Conservation (phyloP, 2,329 filamentous ascomycete species). For the Aspergillus floridensis region DNA sequence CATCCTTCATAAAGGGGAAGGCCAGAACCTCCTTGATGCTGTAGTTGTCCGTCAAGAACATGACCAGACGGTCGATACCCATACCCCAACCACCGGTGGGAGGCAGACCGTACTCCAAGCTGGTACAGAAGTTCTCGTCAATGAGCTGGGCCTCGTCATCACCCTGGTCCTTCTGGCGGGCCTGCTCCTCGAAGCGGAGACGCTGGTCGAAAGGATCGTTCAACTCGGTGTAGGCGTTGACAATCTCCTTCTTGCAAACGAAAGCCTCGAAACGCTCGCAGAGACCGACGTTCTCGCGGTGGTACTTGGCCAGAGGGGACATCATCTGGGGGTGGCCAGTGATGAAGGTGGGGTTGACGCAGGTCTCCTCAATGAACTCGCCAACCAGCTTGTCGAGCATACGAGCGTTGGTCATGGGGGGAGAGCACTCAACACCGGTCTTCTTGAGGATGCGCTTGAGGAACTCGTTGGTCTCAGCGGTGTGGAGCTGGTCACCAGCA, state of each 20-base stretch:
- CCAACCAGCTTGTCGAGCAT: conserved; percentile 95
- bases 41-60: conserved; percentile 96
- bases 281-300: conserved; percentile 75
- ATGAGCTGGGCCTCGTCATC: conserved; percentile 96
- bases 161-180: conserved; percentile 89
- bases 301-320: conserved; percentile 95
- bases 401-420: conserved; percentile 86
- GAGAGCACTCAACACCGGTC: conserved; percentile 83
- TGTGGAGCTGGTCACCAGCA: conserved; percentile 83
- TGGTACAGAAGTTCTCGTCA: conserved; percentile 91
- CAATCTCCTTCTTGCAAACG: conserved; percentile 95
- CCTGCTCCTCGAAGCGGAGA: conserved; percentile 89
- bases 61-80: conserved; percentile 89
- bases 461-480: conserved; percentile 82
- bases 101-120: conserved; percentile 85
- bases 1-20: conserved; percentile 98
- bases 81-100: conserved; percentile 96
- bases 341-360: conserved; percentile 91
- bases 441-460: conserved; percentile 81
- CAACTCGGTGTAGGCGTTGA: conserved; percentile 96
- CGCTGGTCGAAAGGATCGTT: conserved; percentile 96
- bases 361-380: conserved; percentile 92
- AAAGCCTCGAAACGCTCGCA: conserved; percentile 98
- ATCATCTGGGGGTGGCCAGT: conserved; percentile 82
- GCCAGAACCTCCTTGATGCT: conserved; percentile 93